phyloP scores from a whole-genome alignment of 2,329 filamentous ascomycete genomes.

The Trichophyton benhamiae region DNA sequence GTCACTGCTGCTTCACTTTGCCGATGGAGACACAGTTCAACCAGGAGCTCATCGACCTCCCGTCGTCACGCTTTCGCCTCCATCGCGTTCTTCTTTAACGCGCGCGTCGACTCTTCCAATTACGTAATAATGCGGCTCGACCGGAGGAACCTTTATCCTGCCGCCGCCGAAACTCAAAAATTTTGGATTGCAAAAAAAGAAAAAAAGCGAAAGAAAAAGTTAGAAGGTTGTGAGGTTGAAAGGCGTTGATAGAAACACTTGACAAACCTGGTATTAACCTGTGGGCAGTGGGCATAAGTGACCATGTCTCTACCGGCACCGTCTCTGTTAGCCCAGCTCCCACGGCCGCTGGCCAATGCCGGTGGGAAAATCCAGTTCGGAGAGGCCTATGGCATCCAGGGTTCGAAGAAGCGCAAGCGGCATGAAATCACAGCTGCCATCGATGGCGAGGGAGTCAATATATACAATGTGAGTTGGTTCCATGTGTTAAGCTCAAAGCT shows the following conservation, averaged over 20 bases:
- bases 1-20: neutral
- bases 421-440: conserved; percentile 48
- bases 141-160: neutral
- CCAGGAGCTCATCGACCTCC: too few relatives aligned
- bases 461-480: conserved; percentile 45
- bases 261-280: neutral
- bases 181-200: conserved; percentile 2
- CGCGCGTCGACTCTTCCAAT: neutral
- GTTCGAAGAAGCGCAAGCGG: conserved; percentile 48
- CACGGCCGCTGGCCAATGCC: conserved; percentile 29
- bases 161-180: neutral
- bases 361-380: conserved; percentile 31
- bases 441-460: conserved; percentile 49
- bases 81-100: neutral
- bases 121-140: neutral
- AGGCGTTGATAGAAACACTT: neutral
- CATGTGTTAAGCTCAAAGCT: neutral
- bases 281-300: neutral
- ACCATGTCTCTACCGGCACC: conserved; percentile 35
- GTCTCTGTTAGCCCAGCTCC: conserved; percentile 35
- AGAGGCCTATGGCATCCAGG: conserved; percentile 42
- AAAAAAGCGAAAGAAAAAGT: neutral
- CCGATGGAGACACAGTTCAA: too few relatives aligned
- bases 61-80: neutral
- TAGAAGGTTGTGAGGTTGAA: neutral